Evolutionary conservation across 371 early-diverging fungal species (phyloP).

Genomic region (Amoeboaphelidium protococcarum): DNA sequence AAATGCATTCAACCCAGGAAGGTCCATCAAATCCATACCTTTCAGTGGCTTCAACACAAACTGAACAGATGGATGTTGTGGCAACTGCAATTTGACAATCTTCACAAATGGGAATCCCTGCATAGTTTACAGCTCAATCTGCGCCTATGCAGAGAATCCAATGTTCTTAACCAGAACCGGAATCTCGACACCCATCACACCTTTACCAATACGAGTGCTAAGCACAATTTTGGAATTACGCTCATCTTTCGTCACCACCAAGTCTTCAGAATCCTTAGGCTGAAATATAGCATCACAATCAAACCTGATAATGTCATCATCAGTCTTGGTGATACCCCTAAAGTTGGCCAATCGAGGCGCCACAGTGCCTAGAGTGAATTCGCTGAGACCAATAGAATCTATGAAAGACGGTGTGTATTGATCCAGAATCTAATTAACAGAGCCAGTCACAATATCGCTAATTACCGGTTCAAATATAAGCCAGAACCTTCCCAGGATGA

Average conservation of each 20-base stretch:
- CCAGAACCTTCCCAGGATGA: slow-evolving; percentile 71
- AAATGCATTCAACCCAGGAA: slow-evolving; percentile 4
- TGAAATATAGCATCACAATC: slow-evolving; percentile 70
- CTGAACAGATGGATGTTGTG: slow-evolving; percentile 68
- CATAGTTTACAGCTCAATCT: slow-evolving; percentile 49
- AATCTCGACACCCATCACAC: slow-evolving; percentile 57
- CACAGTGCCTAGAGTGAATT: slow-evolving; percentile 87
- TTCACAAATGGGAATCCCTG: slow-evolving; percentile 66
- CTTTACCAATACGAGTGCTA: slow-evolving; percentile 63
- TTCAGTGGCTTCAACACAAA: slow-evolving; percentile 70
- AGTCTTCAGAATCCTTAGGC: slow-evolving; percentile 33
- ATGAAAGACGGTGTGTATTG: slow-evolving; percentile 38
- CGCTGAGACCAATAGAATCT: slow-evolving; percentile 59
- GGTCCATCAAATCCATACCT: slow-evolving; percentile 43
- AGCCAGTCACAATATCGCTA: slow-evolving; percentile 37
- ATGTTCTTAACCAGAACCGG: slow-evolving; percentile 79
- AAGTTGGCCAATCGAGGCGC: slow-evolving; percentile 73
- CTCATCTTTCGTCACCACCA: slow-evolving; percentile 1
- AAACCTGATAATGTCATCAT: slow-evolving; percentile 56
- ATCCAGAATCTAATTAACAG: slow-evolving; percentile 12
- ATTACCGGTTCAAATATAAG: slow-evolving; percentile 74
- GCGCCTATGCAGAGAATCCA: slow-evolving; percentile 24
- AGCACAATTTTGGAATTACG: slow-evolving; percentile 77
- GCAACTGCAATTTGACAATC: slow-evolving; percentile 53
- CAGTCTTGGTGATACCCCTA: slow-evolving; percentile 37